phyloP scores from a whole-genome alignment of 495 filamentous ascomycete genomes.

The Neurospora africana region DNA sequence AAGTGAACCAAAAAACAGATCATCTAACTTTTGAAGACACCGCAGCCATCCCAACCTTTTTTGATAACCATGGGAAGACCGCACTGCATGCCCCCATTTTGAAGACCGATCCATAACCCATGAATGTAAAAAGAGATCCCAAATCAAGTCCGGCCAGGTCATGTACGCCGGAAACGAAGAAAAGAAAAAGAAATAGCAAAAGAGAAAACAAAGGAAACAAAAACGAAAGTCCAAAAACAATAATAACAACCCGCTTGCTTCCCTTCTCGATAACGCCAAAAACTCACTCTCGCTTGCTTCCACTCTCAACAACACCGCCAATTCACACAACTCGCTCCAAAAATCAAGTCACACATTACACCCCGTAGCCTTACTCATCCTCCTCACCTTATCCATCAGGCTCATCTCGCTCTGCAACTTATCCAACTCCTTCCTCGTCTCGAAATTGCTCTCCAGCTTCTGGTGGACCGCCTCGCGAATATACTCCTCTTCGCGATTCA shows the following conservation, averaged over 20 bases:
- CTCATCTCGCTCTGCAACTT: background rate
- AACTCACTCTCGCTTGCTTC: background rate
- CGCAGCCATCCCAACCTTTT: background rate
- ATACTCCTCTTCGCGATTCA: conserved; percentile 38
- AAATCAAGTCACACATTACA: background rate
- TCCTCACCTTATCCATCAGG: background rate
- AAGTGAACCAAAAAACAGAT: background rate
- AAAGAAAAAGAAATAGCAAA: background rate
- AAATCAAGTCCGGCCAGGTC: background rate
- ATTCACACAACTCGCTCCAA: background rate
- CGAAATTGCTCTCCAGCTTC: conserved; percentile 28
- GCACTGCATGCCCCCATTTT: background rate
- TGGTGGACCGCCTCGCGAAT: conserved; percentile 30
- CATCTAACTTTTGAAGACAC: background rate
- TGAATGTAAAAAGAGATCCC: background rate
- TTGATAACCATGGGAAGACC: background rate
- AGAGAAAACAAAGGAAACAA: background rate
- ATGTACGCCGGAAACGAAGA: background rate
- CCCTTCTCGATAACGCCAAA: background rate
- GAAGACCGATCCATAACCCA: background rate
- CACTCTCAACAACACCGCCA: background rate
- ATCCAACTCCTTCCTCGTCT: conserved; percentile 16
- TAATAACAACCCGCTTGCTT: background rate
- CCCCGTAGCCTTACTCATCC: background rate
- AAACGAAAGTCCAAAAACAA: background rate